A percentile compares a stretch with the other conserved stretches of the same genome.
Conservation (phyloP, 345 rosid species). For the Gossypium turneri region DNA sequence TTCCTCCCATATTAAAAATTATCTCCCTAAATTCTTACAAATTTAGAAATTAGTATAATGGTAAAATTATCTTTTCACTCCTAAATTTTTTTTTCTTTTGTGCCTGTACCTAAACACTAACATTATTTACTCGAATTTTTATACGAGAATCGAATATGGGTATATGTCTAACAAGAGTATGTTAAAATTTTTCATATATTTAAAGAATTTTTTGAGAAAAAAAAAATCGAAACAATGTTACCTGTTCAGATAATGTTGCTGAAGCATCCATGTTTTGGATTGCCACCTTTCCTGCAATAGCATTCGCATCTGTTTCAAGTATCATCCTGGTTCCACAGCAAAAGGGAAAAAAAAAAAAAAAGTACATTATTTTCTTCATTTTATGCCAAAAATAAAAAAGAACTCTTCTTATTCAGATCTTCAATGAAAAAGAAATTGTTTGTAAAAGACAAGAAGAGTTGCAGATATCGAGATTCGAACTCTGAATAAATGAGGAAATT, state of each 20-base stretch:
- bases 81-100: too few species aligned
- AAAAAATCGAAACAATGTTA: slow-evolving; percentile 15
- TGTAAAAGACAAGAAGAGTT: background rate
- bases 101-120: too few species aligned
- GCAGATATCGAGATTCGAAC: too few species aligned
- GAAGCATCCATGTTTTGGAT: slow-evolving; percentile 67
- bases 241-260: slow-evolving; percentile 89
- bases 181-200: too few species aligned
- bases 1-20: too few species aligned
- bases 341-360: background rate
- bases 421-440: background rate
- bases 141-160: too few species aligned
- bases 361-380: background rate
- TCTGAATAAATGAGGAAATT: background rate
- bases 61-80: too few species aligned
- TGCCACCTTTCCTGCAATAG: slow-evolving; percentile 87
- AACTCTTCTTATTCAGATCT: background rate
- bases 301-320: slow-evolving; percentile 77
- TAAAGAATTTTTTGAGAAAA: background rate
- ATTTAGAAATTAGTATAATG: too few species aligned
- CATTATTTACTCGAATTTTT: too few species aligned
- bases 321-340: slow-evolving; percentile 53
- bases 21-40: too few species aligned
- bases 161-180: too few species aligned
- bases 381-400: background rate